A percentile compares a stretch with the other conserved stretches of the same genome.
Evolutionary conservation across 768 basidiomycete genomes (phyloP).

Genomic region (Phylloporus rhodoxanthus): DNA sequence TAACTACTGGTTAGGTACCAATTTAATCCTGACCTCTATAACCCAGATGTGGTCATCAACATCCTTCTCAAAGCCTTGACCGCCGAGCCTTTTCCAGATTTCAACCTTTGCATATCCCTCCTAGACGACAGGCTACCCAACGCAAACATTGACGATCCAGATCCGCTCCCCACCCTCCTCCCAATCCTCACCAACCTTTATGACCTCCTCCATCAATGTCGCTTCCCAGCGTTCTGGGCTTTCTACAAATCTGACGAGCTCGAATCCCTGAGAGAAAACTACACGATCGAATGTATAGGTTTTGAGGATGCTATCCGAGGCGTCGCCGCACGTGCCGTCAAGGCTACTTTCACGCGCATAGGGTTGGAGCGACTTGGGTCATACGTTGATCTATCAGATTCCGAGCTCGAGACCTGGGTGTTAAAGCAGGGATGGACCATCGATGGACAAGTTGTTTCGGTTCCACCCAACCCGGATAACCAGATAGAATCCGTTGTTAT

Average conservation of each 20-base stretch:
- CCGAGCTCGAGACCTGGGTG: conserved; percentile 55
- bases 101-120: conserved; percentile 91
- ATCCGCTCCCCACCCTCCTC: conserved; percentile 69
- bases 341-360: conserved; percentile 73
- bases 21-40: conserved; percentile 90
- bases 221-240: conserved; percentile 84
- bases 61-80: conserved; percentile 90
- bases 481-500: conserved; percentile 82
- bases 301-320: conserved; percentile 81
- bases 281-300: conserved; percentile 76
- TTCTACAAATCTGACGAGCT: conserved; percentile 65
- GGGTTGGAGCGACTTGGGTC: conserved; percentile 57
- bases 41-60: conserved; percentile 89
- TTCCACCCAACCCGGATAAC: conserved; percentile 84
- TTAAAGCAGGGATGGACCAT: conserved; percentile 62
- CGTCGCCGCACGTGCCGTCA: conserved; percentile 71
- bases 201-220: conserved; percentile 72
- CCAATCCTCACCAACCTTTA: conserved; percentile 63
- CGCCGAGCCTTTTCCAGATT: conserved; percentile 83
- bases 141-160: conserved; percentile 65
- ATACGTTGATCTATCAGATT: conserved; percentile 66
- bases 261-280: conserved; percentile 74
- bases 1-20: conserved; percentile 61
- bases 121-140: conserved; percentile 65
- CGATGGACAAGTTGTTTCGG: conserved; percentile 53